These are phyloP conservation scores for Urostyla sp. DNA, from an alignment of 73 alveolate species.

Conservation along the genomic window DNA sequence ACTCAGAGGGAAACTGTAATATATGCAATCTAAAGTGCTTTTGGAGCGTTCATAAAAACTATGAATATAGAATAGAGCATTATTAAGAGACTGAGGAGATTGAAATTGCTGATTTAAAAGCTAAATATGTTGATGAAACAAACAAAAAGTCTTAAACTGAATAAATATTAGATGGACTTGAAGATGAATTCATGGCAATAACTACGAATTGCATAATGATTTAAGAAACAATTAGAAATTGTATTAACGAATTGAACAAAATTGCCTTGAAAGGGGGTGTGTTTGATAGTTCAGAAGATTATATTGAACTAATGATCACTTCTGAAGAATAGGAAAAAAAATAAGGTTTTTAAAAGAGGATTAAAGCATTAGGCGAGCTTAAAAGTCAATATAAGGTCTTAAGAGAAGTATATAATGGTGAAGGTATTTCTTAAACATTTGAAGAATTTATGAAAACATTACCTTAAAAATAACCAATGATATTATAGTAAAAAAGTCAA, in stretches of 20 bases:
- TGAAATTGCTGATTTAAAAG: neutral
- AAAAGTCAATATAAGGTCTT: no score
- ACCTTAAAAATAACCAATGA: no score
- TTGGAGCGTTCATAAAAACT: neutral
- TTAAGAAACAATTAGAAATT: neutral
- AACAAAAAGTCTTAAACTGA: neutral
- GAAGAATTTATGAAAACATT: no score
- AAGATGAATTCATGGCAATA: no score
- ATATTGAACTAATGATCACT: neutral
- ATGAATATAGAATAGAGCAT: neutral
- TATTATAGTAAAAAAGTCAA: no score
- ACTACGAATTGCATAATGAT: neutral
- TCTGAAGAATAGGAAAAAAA: neutral
- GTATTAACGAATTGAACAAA: neutral
- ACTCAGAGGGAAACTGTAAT: neutral
- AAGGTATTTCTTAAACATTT: no score
- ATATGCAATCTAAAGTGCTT: neutral
- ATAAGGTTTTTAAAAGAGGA: neutral
- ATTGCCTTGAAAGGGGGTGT: neutral
- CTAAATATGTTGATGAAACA: neutral
- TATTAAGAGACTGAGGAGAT: neutral
- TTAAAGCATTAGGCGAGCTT: neutral
- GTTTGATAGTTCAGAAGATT: neutral
- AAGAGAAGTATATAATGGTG: no score
- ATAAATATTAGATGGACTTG: neutral